These are phyloP conservation scores for Sanguinoderma infundibulare DNA, from an alignment of 1,284 basidiomycete genomes.

Conservation along the genomic window DNA sequence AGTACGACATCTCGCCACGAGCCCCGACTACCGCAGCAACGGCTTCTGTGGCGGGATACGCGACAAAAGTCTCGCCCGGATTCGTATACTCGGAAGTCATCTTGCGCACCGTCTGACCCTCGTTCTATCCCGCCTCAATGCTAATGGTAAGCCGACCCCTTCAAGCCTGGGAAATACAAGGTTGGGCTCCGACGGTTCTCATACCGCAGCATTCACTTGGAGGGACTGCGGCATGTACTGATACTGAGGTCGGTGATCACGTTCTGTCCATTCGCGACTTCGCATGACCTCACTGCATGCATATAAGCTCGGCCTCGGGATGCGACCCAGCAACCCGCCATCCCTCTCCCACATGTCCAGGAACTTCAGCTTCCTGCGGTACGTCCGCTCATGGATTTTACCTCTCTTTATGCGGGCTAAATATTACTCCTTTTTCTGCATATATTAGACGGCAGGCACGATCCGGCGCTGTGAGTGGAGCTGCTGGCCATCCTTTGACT, in stretches of 20 bases:
- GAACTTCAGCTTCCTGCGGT: background rate
- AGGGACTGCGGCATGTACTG: too few species aligned
- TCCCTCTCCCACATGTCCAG: background rate
- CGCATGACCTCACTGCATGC: too few species aligned
- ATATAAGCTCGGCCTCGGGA: background rate
- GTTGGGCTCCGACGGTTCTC: too few species aligned
- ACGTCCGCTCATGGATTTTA: background rate
- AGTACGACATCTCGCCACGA: too few species aligned
- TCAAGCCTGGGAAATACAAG: too few species aligned
- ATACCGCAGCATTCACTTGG: too few species aligned
- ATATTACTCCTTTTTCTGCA: background rate
- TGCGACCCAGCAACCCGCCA: background rate
- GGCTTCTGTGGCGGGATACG: background rate
- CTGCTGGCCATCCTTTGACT: background rate
- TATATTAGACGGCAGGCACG: background rate
- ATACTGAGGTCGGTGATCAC: too few species aligned
- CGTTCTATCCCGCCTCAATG: too few species aligned
- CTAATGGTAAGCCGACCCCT: too few species aligned
- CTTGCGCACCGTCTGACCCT: too few species aligned
- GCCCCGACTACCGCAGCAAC: background rate
- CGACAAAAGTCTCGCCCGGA: background rate
- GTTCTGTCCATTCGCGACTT: too few species aligned
- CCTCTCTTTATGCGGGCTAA: background rate
- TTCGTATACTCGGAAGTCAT: background rate
- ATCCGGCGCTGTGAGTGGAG: background rate